These are phyloP conservation scores for Hydnomerulius pinastri DNA, from an alignment of 768 basidiomycete species.

Conservation along the genomic window DNA sequence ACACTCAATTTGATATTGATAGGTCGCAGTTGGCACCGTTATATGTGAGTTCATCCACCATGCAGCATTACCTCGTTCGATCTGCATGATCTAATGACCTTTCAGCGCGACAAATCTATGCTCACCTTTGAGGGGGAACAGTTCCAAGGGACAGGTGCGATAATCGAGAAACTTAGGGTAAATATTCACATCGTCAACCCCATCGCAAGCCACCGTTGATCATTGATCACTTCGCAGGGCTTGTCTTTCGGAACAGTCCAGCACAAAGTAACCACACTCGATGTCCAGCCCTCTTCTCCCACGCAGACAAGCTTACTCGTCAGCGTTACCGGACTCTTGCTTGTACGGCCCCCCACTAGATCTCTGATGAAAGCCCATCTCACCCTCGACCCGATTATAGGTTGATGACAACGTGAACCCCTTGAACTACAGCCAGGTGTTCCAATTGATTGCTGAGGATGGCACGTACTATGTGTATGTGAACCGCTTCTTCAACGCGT, in stretches of 20 bases:
- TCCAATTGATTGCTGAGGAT: constrained; percentile 84
- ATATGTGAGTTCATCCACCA: constrained; percentile 63
- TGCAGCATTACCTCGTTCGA: constrained; percentile 13
- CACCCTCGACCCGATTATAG: constrained; percentile 39
- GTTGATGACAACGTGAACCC: constrained; percentile 80
- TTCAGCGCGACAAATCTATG: constrained; percentile 80
- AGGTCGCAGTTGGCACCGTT: constrained; percentile 58
- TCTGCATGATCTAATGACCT: constrained; percentile 27
- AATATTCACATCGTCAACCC: constrained; percentile 13
- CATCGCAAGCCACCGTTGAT: background rate
- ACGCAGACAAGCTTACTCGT: constrained; percentile 65
- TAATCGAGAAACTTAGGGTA: constrained; percentile 78
- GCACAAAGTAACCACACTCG: constrained; percentile 81
- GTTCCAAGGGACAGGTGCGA: constrained; percentile 52
- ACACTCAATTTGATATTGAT: constrained; percentile 69
- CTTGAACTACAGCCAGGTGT: constrained; percentile 90
- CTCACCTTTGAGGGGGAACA: constrained; percentile 74
- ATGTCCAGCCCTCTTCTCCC: constrained; percentile 82
- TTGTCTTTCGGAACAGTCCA: constrained; percentile 82
- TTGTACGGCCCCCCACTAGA: constrained; percentile 46
- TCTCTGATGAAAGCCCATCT: constrained; percentile 1
- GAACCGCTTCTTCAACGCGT: background rate
- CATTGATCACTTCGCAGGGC: constrained; percentile 38
- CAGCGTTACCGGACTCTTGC: constrained; percentile 83
- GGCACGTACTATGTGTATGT: constrained; percentile 83